A percentile compares a stretch with the other conserved stretches of the same genome.
phyloP scores from a whole-genome alignment of 805 yeast species.

The Ogataea methanolica region DNA sequence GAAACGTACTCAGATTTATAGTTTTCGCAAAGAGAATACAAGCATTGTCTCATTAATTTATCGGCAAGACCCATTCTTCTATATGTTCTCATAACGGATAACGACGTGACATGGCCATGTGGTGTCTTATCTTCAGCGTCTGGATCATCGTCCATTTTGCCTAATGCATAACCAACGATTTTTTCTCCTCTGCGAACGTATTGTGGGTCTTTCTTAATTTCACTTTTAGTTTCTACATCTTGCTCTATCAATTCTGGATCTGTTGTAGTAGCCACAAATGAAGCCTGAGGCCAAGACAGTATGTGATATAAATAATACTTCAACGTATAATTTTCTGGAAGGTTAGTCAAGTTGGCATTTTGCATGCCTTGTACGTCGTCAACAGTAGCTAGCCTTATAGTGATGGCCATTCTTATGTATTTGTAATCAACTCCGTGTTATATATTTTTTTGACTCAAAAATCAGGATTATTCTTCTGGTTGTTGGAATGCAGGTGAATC shows the following conservation, averaged over 20 bases:
- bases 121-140: slow-evolving; percentile 52
- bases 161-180: slow-evolving; percentile 92
- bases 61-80: slow-evolving; percentile 95
- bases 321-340: slow-evolving; percentile 91
- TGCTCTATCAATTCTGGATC: slow-evolving; percentile 37
- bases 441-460: not conserved
- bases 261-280: slow-evolving; percentile 87
- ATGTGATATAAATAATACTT: slow-evolving; percentile 93
- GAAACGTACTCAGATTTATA: slow-evolving; percentile 81
- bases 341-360: slow-evolving; percentile 83
- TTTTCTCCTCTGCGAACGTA: slow-evolving; percentile 67
- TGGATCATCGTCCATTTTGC: slow-evolving; percentile 95
- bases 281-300: slow-evolving; percentile 95
- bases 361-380: slow-evolving; percentile 92
- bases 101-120: slow-evolving; percentile 91
- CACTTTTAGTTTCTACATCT: slow-evolving; percentile 11
- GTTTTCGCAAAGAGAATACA: slow-evolving; percentile 75
- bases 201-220: slow-evolving; percentile 33
- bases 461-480: too few relatives aligned
- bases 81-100: slow-evolving; percentile 93
- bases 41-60: slow-evolving; percentile 74
- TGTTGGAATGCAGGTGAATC: too few relatives aligned
- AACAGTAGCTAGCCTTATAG: slow-evolving; percentile 83
- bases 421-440: not conserved
- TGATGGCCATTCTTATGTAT: slow-evolving; percentile 58